Evolutionary conservation across 2,329 filamentous ascomycete genomes (phyloP), one percentile per base, ranked within the genome.

Genomic region (Geosmithia putterillii): DNA sequence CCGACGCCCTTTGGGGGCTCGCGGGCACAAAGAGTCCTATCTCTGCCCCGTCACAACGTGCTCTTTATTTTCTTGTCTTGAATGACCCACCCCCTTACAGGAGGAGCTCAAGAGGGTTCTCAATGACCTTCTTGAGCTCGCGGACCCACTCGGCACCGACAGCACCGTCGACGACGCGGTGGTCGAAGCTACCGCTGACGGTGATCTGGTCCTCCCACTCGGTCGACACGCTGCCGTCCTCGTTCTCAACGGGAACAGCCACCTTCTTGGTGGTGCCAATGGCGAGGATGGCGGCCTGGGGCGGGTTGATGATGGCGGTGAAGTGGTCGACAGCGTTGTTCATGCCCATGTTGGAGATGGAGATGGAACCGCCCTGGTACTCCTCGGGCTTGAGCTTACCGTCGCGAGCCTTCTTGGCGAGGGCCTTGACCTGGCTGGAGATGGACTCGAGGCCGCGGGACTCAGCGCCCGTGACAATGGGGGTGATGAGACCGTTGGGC

Each of bases 281-380:
- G 44, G 92, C 90, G 50, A 98, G 76, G 63, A 98, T 98, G 60
- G 81, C 84, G 44, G 92, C 86, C 73, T 98, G 94, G 43, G 92
- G 92, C 52, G 94, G 92, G 79, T 98, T 98, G 76, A 98, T 95
- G 60, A 98, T 85, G 53, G 92, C 92, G 42, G 92, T 96, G 71
- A 98, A 98, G 63, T 89, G 80, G 69, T 96, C 89, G 50, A 98
- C 83, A 42, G 92, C 90, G 40, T 81, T 61, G 78, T 98, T 98
- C 92, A 98, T 98, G 67, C 92, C 92, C 92, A 98, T 94, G 80
- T 98, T 98, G 71, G 86, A 94, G 69, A 98, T 96, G 65, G 90
- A 95, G 70, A 98, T 95, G 63, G 87, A 94, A 63, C 92, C 92
- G 45, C 92, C 92, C 75, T 95, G 90, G 80, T 94, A 98, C 70